Evolutionary conservation across 2,329 filamentous ascomycete species (phyloP), one percentile per base, ranked within the genome.

Genomic region (Botrytis fragariae): DNA sequence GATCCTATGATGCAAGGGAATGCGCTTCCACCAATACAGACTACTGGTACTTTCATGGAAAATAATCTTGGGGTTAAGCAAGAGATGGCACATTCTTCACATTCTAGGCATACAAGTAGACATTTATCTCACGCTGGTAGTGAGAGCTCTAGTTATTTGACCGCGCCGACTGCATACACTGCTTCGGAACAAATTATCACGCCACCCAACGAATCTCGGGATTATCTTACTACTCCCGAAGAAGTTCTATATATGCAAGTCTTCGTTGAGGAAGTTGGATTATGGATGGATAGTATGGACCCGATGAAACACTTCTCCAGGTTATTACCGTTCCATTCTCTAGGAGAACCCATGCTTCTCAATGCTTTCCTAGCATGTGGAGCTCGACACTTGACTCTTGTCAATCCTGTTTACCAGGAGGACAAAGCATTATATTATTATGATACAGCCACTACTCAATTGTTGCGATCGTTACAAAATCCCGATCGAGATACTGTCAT

Each of bases 261-360:
- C 0, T 98, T 97, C 81, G 91, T 97, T 10, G 92, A 97, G 79
- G 92, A 97, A 77, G 93, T 98, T 3, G 94, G 92, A 0, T 83
- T 94, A 4, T 98, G 95, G 94, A 97, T 98, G 93, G 95, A 98
- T 82, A 93, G 91, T 60, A 90, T 98, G 85, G 93, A 97, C 83
- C 87, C 90, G 48, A 87, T 91, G 76, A 95, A 95, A 83, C 93
- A 97, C 84, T 98, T 98, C 81, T 93, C 93, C 37, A 88, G 92
- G 65, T 85, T 93, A 29, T 85, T 98, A n/a, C 94, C 95, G 0
- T 94, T 94, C 78, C 89, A 95, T 78, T 91, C 94, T 1, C 85
- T 97, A 37, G 88, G 90, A 72, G 93, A 96, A 74, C 92, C 94
- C 0, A 95, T 98, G 92, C 87, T 98, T 20, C 87, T 97, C 45